Conservation (phyloP, 768 basidiomycete species). For the Kwoniella shandongensis region DNA sequence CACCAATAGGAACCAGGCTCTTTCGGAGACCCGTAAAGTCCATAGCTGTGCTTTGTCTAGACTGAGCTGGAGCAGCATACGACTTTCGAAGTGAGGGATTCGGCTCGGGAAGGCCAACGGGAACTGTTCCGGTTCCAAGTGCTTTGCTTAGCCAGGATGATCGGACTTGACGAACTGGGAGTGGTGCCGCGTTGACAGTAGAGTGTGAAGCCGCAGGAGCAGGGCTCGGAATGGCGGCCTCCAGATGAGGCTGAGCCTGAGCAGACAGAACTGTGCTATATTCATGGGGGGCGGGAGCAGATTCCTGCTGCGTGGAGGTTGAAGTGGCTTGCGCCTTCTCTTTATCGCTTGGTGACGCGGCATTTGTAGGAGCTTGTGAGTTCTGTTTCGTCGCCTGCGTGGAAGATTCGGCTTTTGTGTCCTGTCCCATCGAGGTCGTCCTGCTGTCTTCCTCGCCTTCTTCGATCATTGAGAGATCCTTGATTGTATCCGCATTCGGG, state of each 20-base stretch:
- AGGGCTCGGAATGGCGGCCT: slow-evolving; percentile 13
- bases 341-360: no score
- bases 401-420: not conserved
- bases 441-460: slow-evolving; percentile 17
- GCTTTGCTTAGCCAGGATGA: slow-evolving; percentile 48
- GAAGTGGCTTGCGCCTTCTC: no score
- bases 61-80: slow-evolving; percentile 7
- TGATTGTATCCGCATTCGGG: not conserved
- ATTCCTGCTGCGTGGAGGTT: no score
- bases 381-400: no score
- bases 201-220: slow-evolving; percentile 5
- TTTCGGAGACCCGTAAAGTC: slow-evolving; percentile 36
- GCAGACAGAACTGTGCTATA: not conserved
- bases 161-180: slow-evolving; percentile 38
- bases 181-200: not conserved
- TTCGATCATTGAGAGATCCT: slow-evolving; percentile 26
- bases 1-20: slow-evolving; percentile 34
- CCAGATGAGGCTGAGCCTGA: not conserved
- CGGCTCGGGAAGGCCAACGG: slow-evolving; percentile 11
- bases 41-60: slow-evolving; percentile 12
- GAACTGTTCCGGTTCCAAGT: slow-evolving; percentile 32
- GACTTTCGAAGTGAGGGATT: slow-evolving; percentile 6
- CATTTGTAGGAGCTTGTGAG: no score
- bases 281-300: not conserved
- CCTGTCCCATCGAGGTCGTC: not conserved